Evolutionary conservation across 2,329 filamentous ascomycete genomes (phyloP).

Genomic region (Penicillium paneum): DNA sequence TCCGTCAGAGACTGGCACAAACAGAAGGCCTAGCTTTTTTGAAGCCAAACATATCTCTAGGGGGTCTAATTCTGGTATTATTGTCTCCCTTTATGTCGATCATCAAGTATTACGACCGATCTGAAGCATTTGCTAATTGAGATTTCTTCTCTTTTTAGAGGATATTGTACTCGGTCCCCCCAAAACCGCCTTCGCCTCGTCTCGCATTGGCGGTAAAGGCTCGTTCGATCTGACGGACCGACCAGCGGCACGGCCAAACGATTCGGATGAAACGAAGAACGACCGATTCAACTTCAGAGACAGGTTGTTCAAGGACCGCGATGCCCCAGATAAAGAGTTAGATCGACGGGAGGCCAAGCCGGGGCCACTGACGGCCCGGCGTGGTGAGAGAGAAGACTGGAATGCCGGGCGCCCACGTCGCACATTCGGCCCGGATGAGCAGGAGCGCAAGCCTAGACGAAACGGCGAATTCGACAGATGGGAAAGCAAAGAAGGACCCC

Average conservation of each 20-base stretch:
- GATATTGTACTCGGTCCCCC: constrained; percentile 84
- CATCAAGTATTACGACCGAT: not conserved
- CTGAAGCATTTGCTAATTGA: constrained; percentile 16
- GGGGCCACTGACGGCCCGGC: constrained; percentile 33
- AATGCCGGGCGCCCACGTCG: constrained; percentile 39
- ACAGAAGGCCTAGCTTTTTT: constrained; percentile 42
- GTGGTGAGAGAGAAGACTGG: constrained; percentile 45
- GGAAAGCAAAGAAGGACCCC: constrained; percentile 49
- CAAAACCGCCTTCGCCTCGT: constrained; percentile 77
- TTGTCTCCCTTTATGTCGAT: constrained; percentile 21
- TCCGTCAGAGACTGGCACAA: constrained; percentile 32
- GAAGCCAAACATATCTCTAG: constrained; percentile 47
- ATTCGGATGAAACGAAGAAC: constrained; percentile 55
- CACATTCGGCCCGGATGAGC: constrained; percentile 42
- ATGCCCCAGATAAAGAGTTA: constrained; percentile 34
- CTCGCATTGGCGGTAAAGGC: constrained; percentile 51
- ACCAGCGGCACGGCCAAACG: constrained; percentile 47
- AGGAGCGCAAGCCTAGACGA: constrained; percentile 40
- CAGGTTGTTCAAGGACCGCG: constrained; percentile 41
- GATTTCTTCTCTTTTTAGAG: constrained; percentile 50
- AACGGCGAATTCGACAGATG: constrained; percentile 45
- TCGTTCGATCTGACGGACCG: constrained; percentile 47
- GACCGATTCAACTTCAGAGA: constrained; percentile 63
- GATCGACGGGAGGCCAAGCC: constrained; percentile 40
- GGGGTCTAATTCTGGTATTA: constrained; percentile 48